Evolutionary conservation across 139 green algal species (phyloP), one percentile per base, ranked within the genome.

Genomic region (Coelastrella sp.): DNA sequence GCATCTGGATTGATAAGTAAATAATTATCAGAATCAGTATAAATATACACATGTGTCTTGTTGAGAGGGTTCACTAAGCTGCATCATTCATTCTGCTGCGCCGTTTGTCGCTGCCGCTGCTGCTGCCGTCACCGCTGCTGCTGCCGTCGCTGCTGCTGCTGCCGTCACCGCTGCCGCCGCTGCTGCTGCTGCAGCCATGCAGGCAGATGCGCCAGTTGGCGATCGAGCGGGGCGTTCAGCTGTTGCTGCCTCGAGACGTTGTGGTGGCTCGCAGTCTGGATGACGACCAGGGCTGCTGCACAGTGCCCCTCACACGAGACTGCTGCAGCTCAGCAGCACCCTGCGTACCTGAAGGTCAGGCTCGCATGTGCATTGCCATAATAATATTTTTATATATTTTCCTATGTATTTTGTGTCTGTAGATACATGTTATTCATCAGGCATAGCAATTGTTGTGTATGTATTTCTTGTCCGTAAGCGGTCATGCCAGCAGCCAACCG

Each of bases 191-290:
- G n/a, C 88, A 93, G 91, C 79, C 89, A 17, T 92, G 89, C 72
- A 76, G 58, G 10, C 27, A 79, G 25, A 95, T 94, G 89, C 82
- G 92, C 20, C 61, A 86, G 12, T n/a, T 75, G 0, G 93, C 93
- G 3, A 72, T 72, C 7, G 80, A 82, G 22, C 89, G 90, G 8
- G 92, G 92, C 61, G 90, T 92, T 22, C 24, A 88, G 65, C 87
- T 96, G 85, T 75, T 96, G 84, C 92, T 96, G 80, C 94, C 94
- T 7, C 22, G n/a, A 9, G 94, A 96, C 58, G 91, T 94, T 12
- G 65, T 93, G 19, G 93, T 93, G 70, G 90, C 89, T 3, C 24
- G 75, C 49, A 90, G 65, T 20, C 78, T 95, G 74, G 92, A 93
- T 17, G 85, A 60, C 4, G 85, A 87, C 14, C 17, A 85, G 9